Base-by-base conservation (phyloP, 805 yeast species). In the Citeromyces matritensis region DNA sequence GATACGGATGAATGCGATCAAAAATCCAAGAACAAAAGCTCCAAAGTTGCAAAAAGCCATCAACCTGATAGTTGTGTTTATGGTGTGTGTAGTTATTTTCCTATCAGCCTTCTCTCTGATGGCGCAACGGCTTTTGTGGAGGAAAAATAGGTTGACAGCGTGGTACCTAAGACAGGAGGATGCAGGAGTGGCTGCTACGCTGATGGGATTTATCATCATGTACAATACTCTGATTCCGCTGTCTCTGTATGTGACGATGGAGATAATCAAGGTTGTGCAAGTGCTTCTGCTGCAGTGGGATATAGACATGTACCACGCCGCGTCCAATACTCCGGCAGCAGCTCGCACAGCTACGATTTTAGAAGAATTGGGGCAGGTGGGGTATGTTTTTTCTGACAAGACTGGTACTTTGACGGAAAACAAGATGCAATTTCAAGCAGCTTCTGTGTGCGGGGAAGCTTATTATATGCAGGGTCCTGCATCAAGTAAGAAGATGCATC, bases 361-460 rank as follows among this genome's bases (percentile, higher is more conserved):
- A 40, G 99, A 91, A 49, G 98, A 91, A 53, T 60, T 91, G 43
- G 99, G 99, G 3, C 99, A 91, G 49, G 96, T 93, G 1, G 78
- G 94, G 30, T 86, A 88, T 47, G 68, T 91, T 3, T 91, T 91
- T 50, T 81, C 95, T 37, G 99, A 91, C 53, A 91, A 91, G 51
- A 91, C 98, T 0, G 99, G 99, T 7, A 91, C 99, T 0, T 63
- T 91, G 37, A 91, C 99, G 1, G 97, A 91, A 43, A 91, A 91
- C 48, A 57, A 76, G 43, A 91, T 91, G 99, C 57, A 88, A 17
- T 91, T 91, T 51, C 65, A 95, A 29, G 86, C 86, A 46, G 69
- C 88, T 41, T 72, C 93, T 7, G 76, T 91, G 4, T 77, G 80
- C 33, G 99, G 99, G 2, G 21, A 17, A 7, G 21, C 21, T 17